Evolutionary conservation across 2,329 filamentous ascomycete species (phyloP), one percentile per base, ranked within the genome.

Genomic region (Monilinia fructicola): DNA sequence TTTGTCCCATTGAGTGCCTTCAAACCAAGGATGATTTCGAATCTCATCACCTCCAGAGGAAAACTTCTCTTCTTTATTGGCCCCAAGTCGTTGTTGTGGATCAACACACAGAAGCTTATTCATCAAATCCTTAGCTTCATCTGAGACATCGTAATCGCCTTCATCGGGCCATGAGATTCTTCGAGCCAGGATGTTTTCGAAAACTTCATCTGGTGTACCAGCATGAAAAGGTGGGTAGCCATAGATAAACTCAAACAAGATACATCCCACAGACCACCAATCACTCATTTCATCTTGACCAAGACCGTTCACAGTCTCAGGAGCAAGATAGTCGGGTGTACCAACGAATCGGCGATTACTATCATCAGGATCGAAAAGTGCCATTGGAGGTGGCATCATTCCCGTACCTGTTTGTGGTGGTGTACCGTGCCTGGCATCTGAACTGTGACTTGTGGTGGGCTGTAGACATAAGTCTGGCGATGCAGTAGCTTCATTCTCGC

Each of bases 221-320:
- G 92, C 95, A 77, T 98, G 93, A 78, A 99, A 99, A 0, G 95
- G 95, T 0, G 95, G 95, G 67, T 92, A 90, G 0, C 95, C 95
- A 75, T 92, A 98, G 2, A 99, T 81, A 71, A 97, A 97, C 75
- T 99, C 95, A 74, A 97, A 99, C 78, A 98, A 81, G 73, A 99
- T 98, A 77, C 96, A 99, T 0, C 95, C 95, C n/a, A 99, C 84
- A 28, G 95, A 98, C 95, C 95, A 99, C 95, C 95, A 99, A 87
- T 99, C 95, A 76, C 95, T 98, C 72, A 94, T 95, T 78, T 98
- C 94, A 75, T 99, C 95, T 78, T 99, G 95, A 1, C 94, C 93
- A 71, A 93, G 88, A 60, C 96, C 95, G 71, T 92, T 93, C 75
- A 99, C 96, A 0, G 96, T 99, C 77, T 99, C 96, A 0, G 95